These are phyloP conservation scores for Galerina marginata DNA, from an alignment of 768 basidiomycete genomes.

Conservation along the genomic window DNA sequence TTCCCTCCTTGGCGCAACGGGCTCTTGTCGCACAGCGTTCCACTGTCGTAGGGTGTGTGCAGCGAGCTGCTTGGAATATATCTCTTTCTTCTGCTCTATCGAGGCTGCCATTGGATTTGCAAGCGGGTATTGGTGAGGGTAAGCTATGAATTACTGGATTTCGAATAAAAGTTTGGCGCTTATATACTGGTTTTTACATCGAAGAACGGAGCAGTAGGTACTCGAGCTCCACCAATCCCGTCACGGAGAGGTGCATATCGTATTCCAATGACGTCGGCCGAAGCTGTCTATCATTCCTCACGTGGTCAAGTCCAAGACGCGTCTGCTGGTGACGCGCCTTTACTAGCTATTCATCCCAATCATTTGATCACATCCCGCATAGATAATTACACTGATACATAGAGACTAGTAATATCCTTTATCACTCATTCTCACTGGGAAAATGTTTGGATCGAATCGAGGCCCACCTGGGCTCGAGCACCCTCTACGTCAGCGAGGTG, in stretches of 20 bases:
- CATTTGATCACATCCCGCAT: background rate
- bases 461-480: no score
- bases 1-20: constrained; percentile 6
- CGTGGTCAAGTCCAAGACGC: constrained; percentile 20
- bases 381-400: no score
- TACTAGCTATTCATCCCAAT: background rate
- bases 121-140: no score
- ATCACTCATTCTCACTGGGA: no score
- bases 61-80: constrained; percentile 46
- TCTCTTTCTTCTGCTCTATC: constrained; percentile 41
- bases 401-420: no score
- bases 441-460: no score
- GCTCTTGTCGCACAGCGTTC: constrained; percentile 34
- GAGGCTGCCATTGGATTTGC: constrained; percentile 33
- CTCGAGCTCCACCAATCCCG: constrained; percentile 30
- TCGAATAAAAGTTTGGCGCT: constrained; percentile 6
- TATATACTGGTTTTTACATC: constrained; percentile 20
- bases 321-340: background rate
- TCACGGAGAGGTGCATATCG: constrained; percentile 23
- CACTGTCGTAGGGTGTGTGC: constrained; percentile 49
- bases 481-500: no score
- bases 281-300: constrained; percentile 17
- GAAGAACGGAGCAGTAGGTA: constrained; percentile 4
- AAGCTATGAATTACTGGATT: no score
- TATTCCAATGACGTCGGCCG: constrained; percentile 30